These are phyloP conservation scores for Dovyalis caffra DNA, from an alignment of 345 rosid species.

Conservation along the genomic window DNA sequence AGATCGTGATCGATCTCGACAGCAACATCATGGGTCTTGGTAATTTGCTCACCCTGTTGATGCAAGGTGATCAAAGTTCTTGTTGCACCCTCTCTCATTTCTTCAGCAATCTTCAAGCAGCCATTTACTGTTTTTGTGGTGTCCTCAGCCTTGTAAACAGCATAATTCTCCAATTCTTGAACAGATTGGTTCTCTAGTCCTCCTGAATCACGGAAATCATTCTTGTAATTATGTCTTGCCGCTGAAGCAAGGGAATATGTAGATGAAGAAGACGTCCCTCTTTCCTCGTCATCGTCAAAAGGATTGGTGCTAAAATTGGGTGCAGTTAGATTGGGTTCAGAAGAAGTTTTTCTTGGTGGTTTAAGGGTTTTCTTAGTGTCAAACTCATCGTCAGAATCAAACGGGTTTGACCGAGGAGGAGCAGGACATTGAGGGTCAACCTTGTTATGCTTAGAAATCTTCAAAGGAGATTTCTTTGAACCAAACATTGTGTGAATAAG, in stretches of 20 bases:
- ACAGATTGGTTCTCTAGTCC: slow-evolving; percentile 86
- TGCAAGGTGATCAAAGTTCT: slow-evolving; percentile 76
- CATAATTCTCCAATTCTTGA: slow-evolving; percentile 84
- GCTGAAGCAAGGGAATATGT: slow-evolving; percentile 39
- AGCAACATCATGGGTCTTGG: slow-evolving; percentile 63
- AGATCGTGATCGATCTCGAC: slow-evolving; percentile 86
- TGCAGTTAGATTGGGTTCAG: slow-evolving; percentile 50
- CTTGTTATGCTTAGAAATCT: slow-evolving; percentile 48
- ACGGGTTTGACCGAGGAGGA: slow-evolving; percentile 65
- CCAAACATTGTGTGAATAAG: slow-evolving; percentile 52
- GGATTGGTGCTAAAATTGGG: slow-evolving; percentile 45
- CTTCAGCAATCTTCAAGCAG: slow-evolving; percentile 89
- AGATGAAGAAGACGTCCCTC: slow-evolving; percentile 32
- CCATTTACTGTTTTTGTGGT: slow-evolving; percentile 74
- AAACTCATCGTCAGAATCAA: slow-evolving; percentile 70
- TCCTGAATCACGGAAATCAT: slow-evolving; percentile 75
- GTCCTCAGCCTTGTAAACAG: slow-evolving; percentile 89
- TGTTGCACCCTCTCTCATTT: slow-evolving; percentile 78
- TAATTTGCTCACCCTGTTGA: slow-evolving; percentile 90
- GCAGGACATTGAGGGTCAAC: slow-evolving; percentile 39
- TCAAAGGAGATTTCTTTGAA: slow-evolving; percentile 64
- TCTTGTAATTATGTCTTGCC: slow-evolving; percentile 58
- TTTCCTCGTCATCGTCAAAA: slow-evolving; percentile 46
- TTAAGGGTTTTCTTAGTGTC: slow-evolving; percentile 50
- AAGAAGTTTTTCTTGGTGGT: slow-evolving; percentile 51